A percentile compares a stretch with the other conserved stretches of the same genome.
These are phyloP conservation scores for Zoysia japonica DNA, from an alignment of 176 grass and related monocot genomes.

Conservation along the genomic window DNA sequence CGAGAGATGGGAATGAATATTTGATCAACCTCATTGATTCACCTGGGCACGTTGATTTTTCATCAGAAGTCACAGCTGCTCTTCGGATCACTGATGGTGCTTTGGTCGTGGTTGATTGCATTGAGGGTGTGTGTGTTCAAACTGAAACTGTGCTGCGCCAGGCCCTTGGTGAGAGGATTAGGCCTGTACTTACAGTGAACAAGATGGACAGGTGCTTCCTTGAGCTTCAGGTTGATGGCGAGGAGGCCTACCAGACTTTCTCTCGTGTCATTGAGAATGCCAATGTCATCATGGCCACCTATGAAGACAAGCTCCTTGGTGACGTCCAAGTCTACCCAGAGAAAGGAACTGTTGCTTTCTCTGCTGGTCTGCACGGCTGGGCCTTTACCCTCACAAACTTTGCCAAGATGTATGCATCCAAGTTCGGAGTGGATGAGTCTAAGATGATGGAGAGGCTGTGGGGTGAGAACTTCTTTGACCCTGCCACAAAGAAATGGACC, in stretches of 20 bases:
- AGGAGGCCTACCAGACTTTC: slow-evolving; percentile 77
- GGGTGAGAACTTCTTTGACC: slow-evolving; percentile 93
- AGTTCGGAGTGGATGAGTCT: slow-evolving; percentile 76
- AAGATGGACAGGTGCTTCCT: slow-evolving; percentile 85
- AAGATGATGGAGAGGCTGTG: slow-evolving; percentile 96
- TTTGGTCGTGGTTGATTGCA: slow-evolving; percentile 71
- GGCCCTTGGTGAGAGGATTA: slow-evolving; percentile 81
- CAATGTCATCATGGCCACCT: slow-evolving; percentile 87
- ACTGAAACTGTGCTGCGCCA: slow-evolving; percentile 78
- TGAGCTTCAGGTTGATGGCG: slow-evolving; percentile 81
- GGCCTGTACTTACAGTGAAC: slow-evolving; percentile 78
- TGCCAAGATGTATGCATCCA: slow-evolving; percentile 84
- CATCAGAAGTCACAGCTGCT: slow-evolving; percentile 70
- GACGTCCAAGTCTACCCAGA: slow-evolving; percentile 89
- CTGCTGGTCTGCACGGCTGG: slow-evolving; percentile 75
- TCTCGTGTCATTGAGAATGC: slow-evolving; percentile 69
- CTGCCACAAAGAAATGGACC: slow-evolving; percentile 81
- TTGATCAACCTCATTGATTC: slow-evolving; percentile 83
- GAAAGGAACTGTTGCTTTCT: slow-evolving; percentile 82
- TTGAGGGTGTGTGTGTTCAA: slow-evolving; percentile 83
- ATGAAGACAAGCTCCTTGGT: slow-evolving; percentile 72
- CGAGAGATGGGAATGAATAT: slow-evolving; percentile 57
- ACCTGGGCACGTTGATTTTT: slow-evolving; percentile 76
- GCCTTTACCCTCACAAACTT: slow-evolving; percentile 77
- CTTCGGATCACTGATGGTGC: slow-evolving; percentile 81